Conservation (phyloP, 2,329 filamentous ascomycete genomes). For the Clonostachys chloroleuca region DNA sequence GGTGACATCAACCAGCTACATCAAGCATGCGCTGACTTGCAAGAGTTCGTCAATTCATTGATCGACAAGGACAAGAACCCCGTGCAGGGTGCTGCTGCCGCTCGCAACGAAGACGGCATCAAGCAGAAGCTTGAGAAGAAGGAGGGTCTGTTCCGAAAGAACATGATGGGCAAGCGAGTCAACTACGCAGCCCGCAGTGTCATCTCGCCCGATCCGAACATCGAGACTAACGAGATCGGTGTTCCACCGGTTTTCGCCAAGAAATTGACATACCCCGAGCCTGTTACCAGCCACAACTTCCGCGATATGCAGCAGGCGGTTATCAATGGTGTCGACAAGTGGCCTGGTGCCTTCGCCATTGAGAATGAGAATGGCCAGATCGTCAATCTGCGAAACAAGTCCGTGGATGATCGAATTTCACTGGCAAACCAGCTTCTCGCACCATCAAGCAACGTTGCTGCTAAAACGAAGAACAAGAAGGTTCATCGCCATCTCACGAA, state of each 20-base stretch:
- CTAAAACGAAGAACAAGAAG: constrained; percentile 85
- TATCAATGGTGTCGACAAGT: constrained; percentile 88
- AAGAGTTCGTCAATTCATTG: constrained; percentile 87
- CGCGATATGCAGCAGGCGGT: constrained; percentile 94
- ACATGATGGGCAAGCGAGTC: constrained; percentile 99
- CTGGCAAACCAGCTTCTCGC: constrained; percentile 91
- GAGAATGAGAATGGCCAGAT: constrained; percentile 95
- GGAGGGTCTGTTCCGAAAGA: constrained; percentile 95
- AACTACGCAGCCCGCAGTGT: constrained; percentile 97
- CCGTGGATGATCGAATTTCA: constrained; percentile 79
- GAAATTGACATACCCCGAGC: constrained; percentile 94
- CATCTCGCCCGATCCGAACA: constrained; percentile 96
- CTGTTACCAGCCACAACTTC: constrained; percentile 96
- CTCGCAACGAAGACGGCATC: constrained; percentile 84
- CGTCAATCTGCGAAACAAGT: constrained; percentile 82
- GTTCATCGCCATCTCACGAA: constrained; percentile 95
- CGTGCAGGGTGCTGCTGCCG: constrained; percentile 70
- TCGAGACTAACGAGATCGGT: constrained; percentile 98
- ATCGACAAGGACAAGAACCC: constrained; percentile 88
- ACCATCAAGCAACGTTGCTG: constrained; percentile 69
- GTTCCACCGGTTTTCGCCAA: constrained; percentile 97
- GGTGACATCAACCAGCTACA: constrained; percentile 67
- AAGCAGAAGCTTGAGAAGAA: constrained; percentile 99
- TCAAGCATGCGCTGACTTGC: constrained; percentile 76
- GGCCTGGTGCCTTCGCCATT: constrained; percentile 90